phyloP scores from a whole-genome alignment of 805 yeast genomes.

The Cyberlindnera saturnus region DNA sequence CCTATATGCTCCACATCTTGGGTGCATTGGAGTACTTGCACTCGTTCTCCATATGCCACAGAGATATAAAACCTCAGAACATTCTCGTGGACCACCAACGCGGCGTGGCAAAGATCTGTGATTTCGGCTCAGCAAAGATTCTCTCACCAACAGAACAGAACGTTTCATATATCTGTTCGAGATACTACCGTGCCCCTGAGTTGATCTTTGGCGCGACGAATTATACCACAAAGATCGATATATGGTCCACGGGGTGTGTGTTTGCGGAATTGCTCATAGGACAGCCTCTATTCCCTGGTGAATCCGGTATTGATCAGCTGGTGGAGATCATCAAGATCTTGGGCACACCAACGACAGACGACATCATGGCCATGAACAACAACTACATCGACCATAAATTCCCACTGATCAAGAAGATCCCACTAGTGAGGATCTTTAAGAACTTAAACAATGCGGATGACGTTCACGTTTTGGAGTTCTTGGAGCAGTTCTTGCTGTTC shows the following conservation, averaged over 20 bases:
- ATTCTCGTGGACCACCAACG: slow-evolving; percentile 78
- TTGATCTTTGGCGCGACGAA: slow-evolving; percentile 95
- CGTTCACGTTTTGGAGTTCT: slow-evolving; percentile 45
- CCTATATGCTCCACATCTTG: slow-evolving; percentile 72
- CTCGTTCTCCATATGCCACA: slow-evolving; percentile 76
- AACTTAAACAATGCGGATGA: slow-evolving; percentile 34
- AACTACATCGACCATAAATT: slow-evolving; percentile 96
- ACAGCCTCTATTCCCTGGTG: slow-evolving; percentile 97
- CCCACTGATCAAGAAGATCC: slow-evolving; percentile 80
- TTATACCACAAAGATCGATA: slow-evolving; percentile 92
- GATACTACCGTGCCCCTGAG: slow-evolving; percentile 97
- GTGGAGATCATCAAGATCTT: slow-evolving; percentile 93
- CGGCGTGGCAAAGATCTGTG: slow-evolving; percentile 87
- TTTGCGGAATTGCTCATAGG: slow-evolving; percentile 95
- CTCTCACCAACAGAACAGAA: slow-evolving; percentile 88
- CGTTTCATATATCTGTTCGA: slow-evolving; percentile 92
- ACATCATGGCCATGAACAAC: slow-evolving; percentile 91
- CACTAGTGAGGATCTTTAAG: slow-evolving; percentile 61
- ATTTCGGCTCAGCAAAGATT: slow-evolving; percentile 93
- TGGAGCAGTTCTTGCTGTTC: slow-evolving; percentile 55
- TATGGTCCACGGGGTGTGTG: slow-evolving; percentile 98
- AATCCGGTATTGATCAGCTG: slow-evolving; percentile 93
- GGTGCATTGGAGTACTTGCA: slow-evolving; percentile 79
- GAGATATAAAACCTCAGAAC: slow-evolving; percentile 90
- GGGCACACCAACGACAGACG: slow-evolving; percentile 93